Evolutionary conservation across 2,329 filamentous ascomycete species (phyloP).

Genomic region (Hypoxylon sp.): DNA sequence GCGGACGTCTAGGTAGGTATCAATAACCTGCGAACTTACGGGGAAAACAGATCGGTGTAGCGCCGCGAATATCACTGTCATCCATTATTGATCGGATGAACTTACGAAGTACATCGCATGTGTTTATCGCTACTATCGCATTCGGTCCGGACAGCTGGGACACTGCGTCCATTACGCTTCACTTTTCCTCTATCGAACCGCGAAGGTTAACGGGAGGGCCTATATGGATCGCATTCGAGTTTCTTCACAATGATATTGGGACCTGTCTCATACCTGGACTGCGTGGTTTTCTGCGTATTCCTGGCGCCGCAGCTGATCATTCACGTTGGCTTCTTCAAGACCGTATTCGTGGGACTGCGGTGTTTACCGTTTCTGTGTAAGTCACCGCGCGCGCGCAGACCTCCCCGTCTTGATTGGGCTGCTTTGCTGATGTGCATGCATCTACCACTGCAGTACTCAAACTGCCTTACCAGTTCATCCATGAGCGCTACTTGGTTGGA

Average conservation of each 20-base stretch:
- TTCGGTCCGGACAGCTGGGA: constrained; percentile 2
- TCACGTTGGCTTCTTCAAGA: constrained; percentile 72
- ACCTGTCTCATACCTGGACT: constrained; percentile 81
- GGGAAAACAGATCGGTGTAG: constrained; percentile 8
- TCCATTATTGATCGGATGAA: constrained; percentile 4
- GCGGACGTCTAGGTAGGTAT: not conserved
- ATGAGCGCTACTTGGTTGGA: constrained; percentile 65
- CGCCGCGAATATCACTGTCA: constrained; percentile 13
- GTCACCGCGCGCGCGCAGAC: constrained; percentile 33
- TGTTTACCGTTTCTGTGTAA: constrained; percentile 78
- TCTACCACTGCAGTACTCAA: constrained; percentile 60
- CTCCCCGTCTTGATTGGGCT: not conserved
- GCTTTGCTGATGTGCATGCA: constrained; percentile 6
- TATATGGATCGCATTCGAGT: not conserved
- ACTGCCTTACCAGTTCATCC: constrained; percentile 69
- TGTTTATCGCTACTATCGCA: constrained; percentile 1
- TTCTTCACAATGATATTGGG: constrained; percentile 74
- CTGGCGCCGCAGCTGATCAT: constrained; percentile 78
- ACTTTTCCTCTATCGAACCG: too few species aligned
- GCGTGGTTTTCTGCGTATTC: constrained; percentile 76
- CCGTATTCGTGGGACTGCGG: constrained; percentile 67
- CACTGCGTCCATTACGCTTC: too few species aligned
- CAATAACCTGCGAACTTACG: constrained; percentile 5
- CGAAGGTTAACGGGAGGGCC: not conserved
- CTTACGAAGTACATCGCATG: constrained; percentile 1